Evolutionary conservation across 2,329 filamentous ascomycete species (phyloP), one percentile per base, ranked within the genome.

Genomic region (Cercospora sesami): DNA sequence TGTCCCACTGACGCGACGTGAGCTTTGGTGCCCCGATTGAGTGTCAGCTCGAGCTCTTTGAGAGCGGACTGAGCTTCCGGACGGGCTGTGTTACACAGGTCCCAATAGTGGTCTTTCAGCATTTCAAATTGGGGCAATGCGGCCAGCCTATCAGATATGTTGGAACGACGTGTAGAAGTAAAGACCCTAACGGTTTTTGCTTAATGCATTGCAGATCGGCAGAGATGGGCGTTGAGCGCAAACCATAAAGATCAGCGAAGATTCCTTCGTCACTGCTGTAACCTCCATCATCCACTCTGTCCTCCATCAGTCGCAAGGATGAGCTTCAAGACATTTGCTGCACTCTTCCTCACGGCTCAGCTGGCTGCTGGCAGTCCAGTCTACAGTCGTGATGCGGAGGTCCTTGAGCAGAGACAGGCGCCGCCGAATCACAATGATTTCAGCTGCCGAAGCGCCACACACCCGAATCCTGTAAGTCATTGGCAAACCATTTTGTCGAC

Each of bases 361-460:
- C 28, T 58, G 10, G 55, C 39, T n/a, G n/a, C 33, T 18, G 66
- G 39, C 7, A 31, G 62, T 30, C 66, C 61, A 6, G 57, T 68
- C 5, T 23, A 16, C 7, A 21, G 36, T 23, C 60, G 51, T 36
- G 60, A 67, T 10, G 64, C 48, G 26, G 59, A 66, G 31, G 21
- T 45, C 7, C 36, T 67, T 4, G 53, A 63, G n/a, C 33, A 53
- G 14, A 31, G 62, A 48, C 62, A 68, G 45, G 42, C 57, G 26
- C 66, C 66, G n/a, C 66, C 62, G 28, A 64, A 68, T 12, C 72
- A 73, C 64, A 74, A 74, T 42, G 68, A 73, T 48, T 74, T 73
- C 63, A 63, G 61, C 60, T 74, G 73, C 58, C 63, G 60, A 23
- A 71, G 69, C 65, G 57, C 66, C 12, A 59, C 58, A 1, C 72